Base-by-base conservation (phyloP, 257 asterid species). In the Perilla frutescens region DNA sequence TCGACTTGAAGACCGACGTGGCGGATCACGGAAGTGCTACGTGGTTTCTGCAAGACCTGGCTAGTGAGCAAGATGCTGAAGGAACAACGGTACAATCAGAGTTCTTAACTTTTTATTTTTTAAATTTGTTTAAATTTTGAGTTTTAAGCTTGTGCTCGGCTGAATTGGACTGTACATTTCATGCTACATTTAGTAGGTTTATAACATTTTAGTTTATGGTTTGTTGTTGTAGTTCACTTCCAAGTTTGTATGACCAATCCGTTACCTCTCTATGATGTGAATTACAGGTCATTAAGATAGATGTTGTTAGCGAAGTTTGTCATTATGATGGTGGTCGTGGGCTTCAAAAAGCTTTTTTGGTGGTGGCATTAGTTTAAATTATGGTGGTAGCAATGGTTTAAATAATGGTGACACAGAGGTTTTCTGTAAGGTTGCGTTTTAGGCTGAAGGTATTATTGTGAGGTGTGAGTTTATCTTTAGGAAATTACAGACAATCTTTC, bases 41-140 rank as follows among this genome's bases (percentile, higher is more conserved):
- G 8, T 94, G 99, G 97, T 94, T 94, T 78, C 92, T 94, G 69
- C 93, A 85, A 63, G 99, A 91, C 84, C 93, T 94, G 72, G 99
- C 99, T 53, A 84, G 15, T 72, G 97, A 91, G 82, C 98, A 90
- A 81, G 97, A 94, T 70, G 98, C 97, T 4, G 93, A 91, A 83
- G 96, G 91, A 81, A 62, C 83, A 62, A 61, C 50, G 89, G 96
- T 91, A 83, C 13, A 29, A 10, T 51, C 31, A 9, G 6, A 11
- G 4, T 39, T 50, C 57, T 55, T 0, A 3, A 15, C 6, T 39
- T 37, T 43, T 32, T 50, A 9, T 0, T 3, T n/a, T 65, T 7
- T 31, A 7, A 29, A 20, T 48, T 41, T 3, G 6, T 61, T 47
- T 40, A 20, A 3, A 9, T 11, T 58, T 69, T 8, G 51, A 48